Conservation (phyloP, 164 flowering plant genomes). For the Litsea cubeba region DNA sequence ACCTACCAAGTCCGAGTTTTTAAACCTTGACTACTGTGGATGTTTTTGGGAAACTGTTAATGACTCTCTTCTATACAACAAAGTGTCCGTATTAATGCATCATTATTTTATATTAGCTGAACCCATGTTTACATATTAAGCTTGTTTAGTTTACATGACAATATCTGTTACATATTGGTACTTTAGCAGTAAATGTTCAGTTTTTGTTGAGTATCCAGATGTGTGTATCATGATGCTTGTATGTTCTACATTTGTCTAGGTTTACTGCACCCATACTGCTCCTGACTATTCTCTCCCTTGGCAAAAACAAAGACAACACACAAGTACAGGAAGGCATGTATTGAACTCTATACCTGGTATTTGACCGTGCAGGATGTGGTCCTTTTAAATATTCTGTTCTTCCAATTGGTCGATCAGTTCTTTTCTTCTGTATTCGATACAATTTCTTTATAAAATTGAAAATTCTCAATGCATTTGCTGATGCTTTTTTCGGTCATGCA, state of each 20-base stretch:
- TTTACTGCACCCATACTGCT: slow-evolving; percentile 91
- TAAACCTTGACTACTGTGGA: no score
- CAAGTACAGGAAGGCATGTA: slow-evolving; percentile 92
- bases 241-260: slow-evolving; percentile 37
- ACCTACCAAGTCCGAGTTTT: no score
- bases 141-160: no score
- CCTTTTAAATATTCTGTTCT: neutral
- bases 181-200: no score
- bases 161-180: no score
- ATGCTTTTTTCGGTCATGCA: slow-evolving; percentile 29
- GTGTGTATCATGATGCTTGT: neutral
- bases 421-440: neutral
- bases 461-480: slow-evolving; percentile 5
- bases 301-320: slow-evolving; percentile 95
- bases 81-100: no score
- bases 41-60: no score
- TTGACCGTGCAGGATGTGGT: neutral
- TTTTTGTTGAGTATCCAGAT: no score
- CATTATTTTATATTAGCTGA: no score
- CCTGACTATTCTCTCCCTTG: slow-evolving; percentile 98
- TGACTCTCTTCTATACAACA: no score
- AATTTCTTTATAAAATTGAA: neutral
- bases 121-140: no score
- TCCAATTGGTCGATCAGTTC: neutral
- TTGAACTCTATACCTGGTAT: slow-evolving; percentile 13